A percentile compares a stretch with the other conserved stretches of the same genome.
Conservation (phyloP, 1,284 basidiomycete genomes). For the Cutaneotrichosporon spelunceum region DNA sequence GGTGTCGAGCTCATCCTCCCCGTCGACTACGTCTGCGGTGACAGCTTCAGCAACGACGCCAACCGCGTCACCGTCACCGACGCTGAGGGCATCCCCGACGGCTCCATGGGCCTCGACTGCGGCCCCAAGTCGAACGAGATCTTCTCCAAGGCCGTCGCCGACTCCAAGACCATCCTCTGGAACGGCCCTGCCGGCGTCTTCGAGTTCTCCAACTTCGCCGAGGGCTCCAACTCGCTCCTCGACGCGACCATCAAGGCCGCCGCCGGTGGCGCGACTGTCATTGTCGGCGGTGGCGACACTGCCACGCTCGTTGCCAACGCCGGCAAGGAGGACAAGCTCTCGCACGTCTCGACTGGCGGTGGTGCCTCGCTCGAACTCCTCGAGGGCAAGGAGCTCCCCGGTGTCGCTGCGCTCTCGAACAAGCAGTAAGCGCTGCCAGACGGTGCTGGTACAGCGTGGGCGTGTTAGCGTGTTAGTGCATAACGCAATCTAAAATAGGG, state of each 20-base stretch:
- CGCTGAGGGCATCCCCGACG: slow-evolving; percentile 80
- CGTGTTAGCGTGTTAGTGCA: background rate
- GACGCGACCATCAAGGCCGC: slow-evolving; percentile 86
- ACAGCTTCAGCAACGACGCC: slow-evolving; percentile 93
- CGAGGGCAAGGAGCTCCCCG: slow-evolving; percentile 90
- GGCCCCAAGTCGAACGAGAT: slow-evolving; percentile 77
- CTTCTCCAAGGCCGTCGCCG: slow-evolving; percentile 74
- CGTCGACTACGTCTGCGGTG: slow-evolving; percentile 87
- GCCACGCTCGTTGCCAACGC: slow-evolving; percentile 85
- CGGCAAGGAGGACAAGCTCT: slow-evolving; percentile 78
- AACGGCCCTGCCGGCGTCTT: slow-evolving; percentile 98
- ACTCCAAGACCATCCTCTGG: slow-evolving; percentile 97
- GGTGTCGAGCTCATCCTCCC: slow-evolving; percentile 95
- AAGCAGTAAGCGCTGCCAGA: slow-evolving; percentile 50
- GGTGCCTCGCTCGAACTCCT: slow-evolving; percentile 92
- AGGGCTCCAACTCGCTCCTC: slow-evolving; percentile 79
- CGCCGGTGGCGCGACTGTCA: slow-evolving; percentile 81
- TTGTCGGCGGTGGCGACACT: slow-evolving; percentile 91
- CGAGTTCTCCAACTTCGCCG: slow-evolving; percentile 88
- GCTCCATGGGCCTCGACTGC: slow-evolving; percentile 91
- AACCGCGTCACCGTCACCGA: slow-evolving; percentile 75
- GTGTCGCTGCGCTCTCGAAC: slow-evolving; percentile 76
- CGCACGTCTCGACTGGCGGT: slow-evolving; percentile 95
- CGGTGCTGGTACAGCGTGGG: background rate
- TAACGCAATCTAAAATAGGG: background rate